phyloP scores from a whole-genome alignment of 371 early-diverging fungal genomes.

The Funneliformis caledonium region DNA sequence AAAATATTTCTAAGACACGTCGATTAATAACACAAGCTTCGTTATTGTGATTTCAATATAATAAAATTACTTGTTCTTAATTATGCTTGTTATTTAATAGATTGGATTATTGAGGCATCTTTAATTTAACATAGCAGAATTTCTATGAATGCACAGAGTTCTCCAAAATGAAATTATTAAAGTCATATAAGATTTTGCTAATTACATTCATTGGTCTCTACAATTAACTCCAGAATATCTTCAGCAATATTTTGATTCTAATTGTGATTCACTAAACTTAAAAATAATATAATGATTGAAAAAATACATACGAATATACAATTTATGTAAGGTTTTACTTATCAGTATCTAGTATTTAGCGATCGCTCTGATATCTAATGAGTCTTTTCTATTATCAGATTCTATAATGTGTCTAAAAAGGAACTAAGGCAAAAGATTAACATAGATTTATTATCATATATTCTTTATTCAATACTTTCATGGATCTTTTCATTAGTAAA shows the following conservation, averaged over 20 bases:
- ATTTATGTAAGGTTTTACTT: slow-evolving; percentile 2
- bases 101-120: not conserved
- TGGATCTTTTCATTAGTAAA: slow-evolving; percentile 11
- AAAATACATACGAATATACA: slow-evolving; percentile 2
- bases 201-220: not conserved
- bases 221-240: not conserved
- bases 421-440: not conserved
- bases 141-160: not conserved
- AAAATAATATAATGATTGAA: not conserved
- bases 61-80: not conserved
- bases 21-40: not conserved
- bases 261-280: not conserved
- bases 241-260: slow-evolving; percentile 6
- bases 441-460: not conserved
- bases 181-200: not conserved
- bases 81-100: slow-evolving; percentile 17
- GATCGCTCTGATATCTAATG: not conserved
- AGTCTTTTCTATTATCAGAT: not conserved
- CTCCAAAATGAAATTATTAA: not conserved
- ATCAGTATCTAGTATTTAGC: not conserved
- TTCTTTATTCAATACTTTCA: slow-evolving; percentile 15
- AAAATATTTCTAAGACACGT: not conserved
- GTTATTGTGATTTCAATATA: slow-evolving; percentile 3
- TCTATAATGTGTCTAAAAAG: not conserved
- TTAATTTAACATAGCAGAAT: not conserved